Base-by-base conservation (phyloP, 805 yeast genomes). In the Candida alai region DNA sequence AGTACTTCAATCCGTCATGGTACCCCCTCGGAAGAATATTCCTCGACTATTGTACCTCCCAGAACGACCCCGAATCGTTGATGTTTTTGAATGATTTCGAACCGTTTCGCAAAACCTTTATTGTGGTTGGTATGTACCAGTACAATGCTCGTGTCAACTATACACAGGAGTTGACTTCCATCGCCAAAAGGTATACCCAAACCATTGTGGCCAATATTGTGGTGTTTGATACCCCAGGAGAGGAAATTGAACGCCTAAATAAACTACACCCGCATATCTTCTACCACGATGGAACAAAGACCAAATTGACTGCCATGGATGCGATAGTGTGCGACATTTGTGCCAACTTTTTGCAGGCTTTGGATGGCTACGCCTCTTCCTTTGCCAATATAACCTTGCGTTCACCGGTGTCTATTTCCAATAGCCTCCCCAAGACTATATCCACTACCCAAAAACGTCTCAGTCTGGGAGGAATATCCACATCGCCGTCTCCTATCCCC, bases 41-140 rank as follows among this genome's bases (percentile, higher is more conserved):
- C 10, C 84, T 73, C 49, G 79, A 78, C 36, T 76, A 77, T 43
- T 56, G 59, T 9, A 56, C 71, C 2, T 47, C 72, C 0, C 49
- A 60, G 5, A 62, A 72, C 1, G 80, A 76, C 36, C 68, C 67
- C n/a, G 78, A 76, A 25, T 70, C 82, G 18, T n/a, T n/a, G n/a
- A 58, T 79, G 5, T 80, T 83, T 34, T 62, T 90, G 26, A 85
- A 83, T 45, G 97, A 90, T 56, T 78, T 90, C 43, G 97, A 93
- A 58, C 95, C 96, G 1, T 87, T 74, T 57, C 62, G 97, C 33
- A 86, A 87, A 51, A 76, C 84, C 0, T 75, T 86, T 45, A 68
- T 81, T 6, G 78, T 80, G 4, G 30, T 74, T 6, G 79, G 77
- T 0, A 39, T 70, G 11, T 65, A 69, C 1, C 43, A 51, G 15